Conservation (phyloP, 176 grass and related monocot species). For the Phragmites australis region DNA sequence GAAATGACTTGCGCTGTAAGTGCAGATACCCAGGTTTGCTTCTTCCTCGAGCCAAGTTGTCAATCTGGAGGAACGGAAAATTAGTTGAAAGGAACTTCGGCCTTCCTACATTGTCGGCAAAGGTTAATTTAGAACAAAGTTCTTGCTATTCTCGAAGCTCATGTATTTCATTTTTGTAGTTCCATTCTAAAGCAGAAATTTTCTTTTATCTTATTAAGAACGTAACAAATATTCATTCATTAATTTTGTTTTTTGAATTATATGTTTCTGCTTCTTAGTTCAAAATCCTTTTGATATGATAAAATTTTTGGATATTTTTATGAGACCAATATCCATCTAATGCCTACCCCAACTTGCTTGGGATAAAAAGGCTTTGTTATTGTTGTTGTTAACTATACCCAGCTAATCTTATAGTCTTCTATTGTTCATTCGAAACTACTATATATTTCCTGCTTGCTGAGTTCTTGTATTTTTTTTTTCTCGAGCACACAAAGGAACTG, state of each 20-base stretch:
- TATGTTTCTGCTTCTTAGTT: neutral
- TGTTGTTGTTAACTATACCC: too few relatives aligned
- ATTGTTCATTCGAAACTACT: neutral
- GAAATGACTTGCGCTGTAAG: slow-evolving; percentile 58
- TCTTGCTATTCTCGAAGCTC: slow-evolving; percentile 12
- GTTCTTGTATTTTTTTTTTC: neutral
- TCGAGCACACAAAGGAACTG: too few relatives aligned
- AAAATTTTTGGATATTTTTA: slow-evolving; percentile 9
- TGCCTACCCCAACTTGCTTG: neutral
- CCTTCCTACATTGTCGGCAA: slow-evolving; percentile 58
- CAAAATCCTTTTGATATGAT: neutral
- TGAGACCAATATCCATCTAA: neutral
- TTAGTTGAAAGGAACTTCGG: slow-evolving; percentile 68
- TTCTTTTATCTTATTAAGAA: neutral
- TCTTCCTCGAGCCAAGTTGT: slow-evolving; percentile 71
- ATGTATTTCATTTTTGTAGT: slow-evolving; percentile 15
- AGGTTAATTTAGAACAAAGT: slow-evolving; percentile 45
- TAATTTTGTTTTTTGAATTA: neutral
- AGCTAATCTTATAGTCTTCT: neutral
- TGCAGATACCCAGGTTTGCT: slow-evolving; percentile 69
- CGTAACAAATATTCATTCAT: neutral
- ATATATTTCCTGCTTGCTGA: slow-evolving; percentile 29
- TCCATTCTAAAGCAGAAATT: neutral
- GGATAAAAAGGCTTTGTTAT: neutral
- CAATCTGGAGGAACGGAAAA: slow-evolving; percentile 64